phyloP scores from a whole-genome alignment of 1,284 basidiomycete genomes.

The Puccinia coronata region DNA sequence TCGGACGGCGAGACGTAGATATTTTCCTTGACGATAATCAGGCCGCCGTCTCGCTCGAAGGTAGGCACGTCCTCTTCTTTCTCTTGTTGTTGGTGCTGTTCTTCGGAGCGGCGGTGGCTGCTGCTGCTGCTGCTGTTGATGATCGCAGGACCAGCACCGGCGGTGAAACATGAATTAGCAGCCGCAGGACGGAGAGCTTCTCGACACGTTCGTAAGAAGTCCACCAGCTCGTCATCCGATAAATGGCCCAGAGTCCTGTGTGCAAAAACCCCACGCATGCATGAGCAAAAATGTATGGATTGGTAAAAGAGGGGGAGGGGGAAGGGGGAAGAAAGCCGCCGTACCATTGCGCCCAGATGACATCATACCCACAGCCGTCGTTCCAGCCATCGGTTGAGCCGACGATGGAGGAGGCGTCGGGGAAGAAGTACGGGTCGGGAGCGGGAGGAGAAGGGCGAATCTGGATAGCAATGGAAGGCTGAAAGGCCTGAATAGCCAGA shows the following conservation, averaged over 20 bases:
- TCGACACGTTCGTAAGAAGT: slow-evolving; percentile 70
- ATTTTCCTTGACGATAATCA: slow-evolving; percentile 90
- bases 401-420: slow-evolving; percentile 49
- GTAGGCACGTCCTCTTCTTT: slow-evolving; percentile 55
- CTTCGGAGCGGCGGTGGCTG: no score
- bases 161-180: no score
- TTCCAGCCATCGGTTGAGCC: background rate
- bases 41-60: slow-evolving; percentile 56
- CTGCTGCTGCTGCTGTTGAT: no score
- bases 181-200: slow-evolving; percentile 60
- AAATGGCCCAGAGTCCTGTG: slow-evolving; percentile 64
- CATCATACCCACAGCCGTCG: slow-evolving; percentile 66
- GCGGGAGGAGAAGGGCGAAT: slow-evolving; percentile 33
- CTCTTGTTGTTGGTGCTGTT: background rate
- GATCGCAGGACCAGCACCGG: no score
- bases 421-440: slow-evolving; percentile 58
- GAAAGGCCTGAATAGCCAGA: slow-evolving; percentile 21
- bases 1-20: slow-evolving; percentile 61
- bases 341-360: slow-evolving; percentile 95
- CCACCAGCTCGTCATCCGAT: slow-evolving; percentile 72
- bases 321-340: slow-evolving; percentile 66
- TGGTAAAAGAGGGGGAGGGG: background rate
- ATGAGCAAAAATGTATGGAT: background rate
- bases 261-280: no score
- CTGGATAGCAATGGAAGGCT: background rate